phyloP scores from a whole-genome alignment of 768 basidiomycete genomes.

The Agaricus subrufescens region DNA sequence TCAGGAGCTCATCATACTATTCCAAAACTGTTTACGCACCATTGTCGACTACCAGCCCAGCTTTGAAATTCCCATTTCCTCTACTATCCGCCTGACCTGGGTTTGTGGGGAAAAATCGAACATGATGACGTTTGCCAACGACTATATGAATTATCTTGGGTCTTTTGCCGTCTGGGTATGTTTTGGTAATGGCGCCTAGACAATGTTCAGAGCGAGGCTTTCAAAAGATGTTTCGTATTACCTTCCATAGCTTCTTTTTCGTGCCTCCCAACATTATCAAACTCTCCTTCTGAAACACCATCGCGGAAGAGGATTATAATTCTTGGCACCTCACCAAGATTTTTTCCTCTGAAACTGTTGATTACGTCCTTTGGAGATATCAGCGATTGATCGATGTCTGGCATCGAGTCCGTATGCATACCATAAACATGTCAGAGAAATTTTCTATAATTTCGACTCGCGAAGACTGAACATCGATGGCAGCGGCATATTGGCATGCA shows the following conservation, averaged over 20 bases:
- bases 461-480: conserved; percentile 39
- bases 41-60: conserved; percentile 42
- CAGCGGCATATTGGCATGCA: conserved; percentile 41
- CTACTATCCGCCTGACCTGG: conserved; percentile 23
- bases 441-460: conserved; percentile 43
- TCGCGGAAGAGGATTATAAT: conserved; percentile 44
- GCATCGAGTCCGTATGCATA: conserved; percentile 11
- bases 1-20: not conserved
- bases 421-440: conserved; percentile 34
- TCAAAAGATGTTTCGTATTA: conserved; percentile 14
- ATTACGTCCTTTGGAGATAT: conserved; percentile 16
- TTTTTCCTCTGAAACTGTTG: conserved; percentile 11
- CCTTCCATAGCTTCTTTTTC: conserved; percentile 47
- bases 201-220: not conserved
- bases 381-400: not conserved
- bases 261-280: conserved; percentile 24
- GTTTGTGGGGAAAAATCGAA: conserved; percentile 35
- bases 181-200: not conserved
- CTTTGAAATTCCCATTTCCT: conserved; percentile 39
- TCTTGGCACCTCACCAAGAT: conserved; percentile 14
- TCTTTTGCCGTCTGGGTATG: conserved; percentile 6
- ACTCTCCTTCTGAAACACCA: conserved; percentile 42
- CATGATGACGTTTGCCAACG: conserved; percentile 61
- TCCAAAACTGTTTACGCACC: conserved; percentile 4
- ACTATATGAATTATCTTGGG: conserved; percentile 51